Percentiles rank a stretch among this genome's conserved stretches.
Evolutionary conservation across 2,329 filamentous ascomycete species (phyloP).

Genomic region (Trichoderma cornu-damae): DNA sequence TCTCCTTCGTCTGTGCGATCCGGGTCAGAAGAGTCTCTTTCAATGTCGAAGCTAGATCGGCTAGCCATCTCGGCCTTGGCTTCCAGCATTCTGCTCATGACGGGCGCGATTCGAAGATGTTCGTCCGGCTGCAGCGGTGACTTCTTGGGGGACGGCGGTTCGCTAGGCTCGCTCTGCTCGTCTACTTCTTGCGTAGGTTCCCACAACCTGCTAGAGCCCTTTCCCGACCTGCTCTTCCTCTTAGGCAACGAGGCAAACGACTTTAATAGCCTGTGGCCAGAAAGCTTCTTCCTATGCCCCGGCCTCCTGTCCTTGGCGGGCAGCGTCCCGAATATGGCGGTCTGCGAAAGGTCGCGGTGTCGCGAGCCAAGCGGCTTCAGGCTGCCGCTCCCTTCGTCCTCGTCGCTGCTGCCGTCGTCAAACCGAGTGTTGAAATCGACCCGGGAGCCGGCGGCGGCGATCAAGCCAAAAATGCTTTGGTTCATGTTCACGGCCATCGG

Average conservation of each 20-base stretch:
- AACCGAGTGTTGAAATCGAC: conserved; percentile 79
- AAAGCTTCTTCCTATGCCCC: conserved; percentile 54
- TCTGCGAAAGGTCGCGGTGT: conserved; percentile 36
- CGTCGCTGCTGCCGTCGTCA: conserved; percentile 74
- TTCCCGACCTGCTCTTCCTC: conserved; percentile 40
- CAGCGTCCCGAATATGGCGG: conserved; percentile 35
- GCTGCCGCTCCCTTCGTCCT: conserved; percentile 58
- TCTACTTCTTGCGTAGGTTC: conserved; percentile 34
- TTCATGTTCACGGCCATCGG: conserved; percentile 71
- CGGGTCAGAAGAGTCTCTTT: conserved; percentile 41
- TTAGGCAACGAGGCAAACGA: conserved; percentile 58
- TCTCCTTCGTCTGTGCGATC: conserved; percentile 28
- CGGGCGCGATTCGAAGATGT: conserved; percentile 55
- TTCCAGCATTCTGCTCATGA: conserved; percentile 74
- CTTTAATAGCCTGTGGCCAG: conserved; percentile 60
- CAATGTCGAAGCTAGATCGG: conserved; percentile 54
- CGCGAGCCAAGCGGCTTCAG: conserved; percentile 42
- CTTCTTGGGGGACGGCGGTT: conserved; percentile 24
- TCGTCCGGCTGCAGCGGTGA: conserved; percentile 22
- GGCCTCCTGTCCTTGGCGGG: conserved; percentile 27
- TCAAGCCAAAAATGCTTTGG: conserved; percentile 89
- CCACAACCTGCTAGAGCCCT: conserved; percentile 38
- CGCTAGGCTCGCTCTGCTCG: conserved; percentile 27
- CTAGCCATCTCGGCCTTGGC: conserved; percentile 60
- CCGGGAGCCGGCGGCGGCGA: conserved; percentile 78